Evolutionary conservation across 768 basidiomycete species (phyloP).

Genomic region (Pleurotus giganteus): DNA sequence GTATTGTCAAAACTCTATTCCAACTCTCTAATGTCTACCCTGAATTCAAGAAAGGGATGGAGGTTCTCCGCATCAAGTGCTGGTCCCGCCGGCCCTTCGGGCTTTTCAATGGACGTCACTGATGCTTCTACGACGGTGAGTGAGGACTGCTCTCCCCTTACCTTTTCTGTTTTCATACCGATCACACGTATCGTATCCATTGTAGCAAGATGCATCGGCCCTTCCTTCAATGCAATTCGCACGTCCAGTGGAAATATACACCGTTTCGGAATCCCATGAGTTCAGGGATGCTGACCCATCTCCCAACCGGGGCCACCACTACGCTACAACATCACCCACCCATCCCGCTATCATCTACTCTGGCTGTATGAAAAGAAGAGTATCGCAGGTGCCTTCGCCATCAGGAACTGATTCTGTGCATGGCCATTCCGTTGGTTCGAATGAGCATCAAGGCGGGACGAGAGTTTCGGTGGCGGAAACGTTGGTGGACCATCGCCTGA

Average conservation of each 20-base stretch:
- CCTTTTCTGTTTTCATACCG: too few relatives aligned
- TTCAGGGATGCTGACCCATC: neutral
- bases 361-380: neutral
- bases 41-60: constrained; percentile 34
- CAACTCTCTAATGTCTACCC: constrained; percentile 35
- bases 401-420: too few relatives aligned
- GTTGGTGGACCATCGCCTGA: too few relatives aligned
- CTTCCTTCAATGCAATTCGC: neutral
- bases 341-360: too few relatives aligned
- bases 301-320: neutral
- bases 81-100: too few relatives aligned
- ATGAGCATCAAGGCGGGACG: neutral
- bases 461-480: neutral
- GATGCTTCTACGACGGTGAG: too few relatives aligned
- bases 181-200: too few relatives aligned
- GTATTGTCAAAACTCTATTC: constrained; percentile 39
- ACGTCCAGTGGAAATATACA: neutral
- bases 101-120: too few relatives aligned
- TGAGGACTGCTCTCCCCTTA: too few relatives aligned
- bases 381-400: too few relatives aligned
- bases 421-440: neutral
- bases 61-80: constrained; percentile 13
- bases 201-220: too few relatives aligned
- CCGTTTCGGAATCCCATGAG: neutral
- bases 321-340: too few relatives aligned